Evolutionary conservation across 2,329 filamentous ascomycete genomes (phyloP), one percentile per base, ranked within the genome.

Genomic region (Teratosphaeria zuluensis): DNA sequence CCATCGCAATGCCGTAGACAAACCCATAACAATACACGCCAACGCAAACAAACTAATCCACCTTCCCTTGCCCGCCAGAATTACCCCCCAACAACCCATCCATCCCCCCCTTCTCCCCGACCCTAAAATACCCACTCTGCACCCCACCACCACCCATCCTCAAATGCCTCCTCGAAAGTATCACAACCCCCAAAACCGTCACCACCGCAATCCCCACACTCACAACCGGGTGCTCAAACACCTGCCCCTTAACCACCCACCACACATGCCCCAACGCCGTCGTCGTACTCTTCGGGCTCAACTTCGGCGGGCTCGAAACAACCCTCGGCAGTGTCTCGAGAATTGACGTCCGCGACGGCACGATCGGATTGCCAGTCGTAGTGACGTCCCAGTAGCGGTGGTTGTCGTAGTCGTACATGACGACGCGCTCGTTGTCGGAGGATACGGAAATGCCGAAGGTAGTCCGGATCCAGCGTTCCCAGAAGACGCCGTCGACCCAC

Each of bases 361-460:
- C 86, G 70, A 99, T 97, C 62, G 87, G 84, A 74, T 94, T 92
- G 64, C 92, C 92, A 2, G 90, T 94, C 61, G 88, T 86, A 53
- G 92, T 96, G 33, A 81, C 84, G 71, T 99, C 94, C 94, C 94
- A 99, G 77, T 95, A 99, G 64, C 88, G 86, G 67, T 89, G 91
- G 76, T 90, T 91, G 73, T 95, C 91, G 79, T 97, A 90, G 68
- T 99, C 94, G 66, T 96, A 96, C 76, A 99, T 94, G 60, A 99
- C 88, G 58, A 99, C 89, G 62, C 90, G 85, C 73, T 97, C 94
- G 54, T 92, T 92, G 62, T 94, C 86, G 69, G 83, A 86, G 61
- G 79, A 80, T 33, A 94, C 86, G 66, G 95, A 89, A 65, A 97
- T 88, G 57, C 92, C 92, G 70, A 95, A 99, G 0, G 92, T 96